Evolutionary conservation across 140 eudicot genomes (phyloP).

Genomic region (Oenanthe javanica): DNA sequence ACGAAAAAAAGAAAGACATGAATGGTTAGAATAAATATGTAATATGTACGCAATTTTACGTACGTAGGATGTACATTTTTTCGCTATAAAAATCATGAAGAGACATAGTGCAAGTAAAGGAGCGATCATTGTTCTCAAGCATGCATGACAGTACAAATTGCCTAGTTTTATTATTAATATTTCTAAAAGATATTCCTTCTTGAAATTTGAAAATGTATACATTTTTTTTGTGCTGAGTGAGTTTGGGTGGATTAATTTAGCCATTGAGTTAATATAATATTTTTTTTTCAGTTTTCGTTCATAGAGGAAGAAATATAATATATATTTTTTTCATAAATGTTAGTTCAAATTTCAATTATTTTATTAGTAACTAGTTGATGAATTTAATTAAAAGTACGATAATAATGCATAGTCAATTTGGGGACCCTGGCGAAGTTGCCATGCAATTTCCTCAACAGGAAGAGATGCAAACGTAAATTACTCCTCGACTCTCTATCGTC

Average conservation of each 20-base stretch:
- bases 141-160: background rate
- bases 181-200: background rate
- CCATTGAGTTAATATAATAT: background rate
- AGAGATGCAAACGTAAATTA: background rate
- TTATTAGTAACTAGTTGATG: background rate
- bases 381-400: background rate
- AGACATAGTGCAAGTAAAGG: background rate
- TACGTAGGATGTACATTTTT: background rate
- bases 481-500: background rate
- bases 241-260: background rate
- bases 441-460: constrained; percentile 53
- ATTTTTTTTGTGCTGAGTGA: background rate
- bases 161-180: background rate
- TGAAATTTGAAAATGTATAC: background rate
- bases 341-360: background rate
- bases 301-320: no score
- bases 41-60: background rate
- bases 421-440: constrained; percentile 50
- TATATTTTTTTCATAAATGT: background rate
- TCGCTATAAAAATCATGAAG: background rate
- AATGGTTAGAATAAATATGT: background rate
- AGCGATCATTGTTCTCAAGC: background rate
- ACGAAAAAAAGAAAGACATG: no score
- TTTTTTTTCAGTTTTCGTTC: background rate
- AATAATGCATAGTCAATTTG: constrained; percentile 12